Evolutionary conservation across 1,139 yeast genomes (phyloP).

Genomic region (Yamadazyma membranifaciens): DNA sequence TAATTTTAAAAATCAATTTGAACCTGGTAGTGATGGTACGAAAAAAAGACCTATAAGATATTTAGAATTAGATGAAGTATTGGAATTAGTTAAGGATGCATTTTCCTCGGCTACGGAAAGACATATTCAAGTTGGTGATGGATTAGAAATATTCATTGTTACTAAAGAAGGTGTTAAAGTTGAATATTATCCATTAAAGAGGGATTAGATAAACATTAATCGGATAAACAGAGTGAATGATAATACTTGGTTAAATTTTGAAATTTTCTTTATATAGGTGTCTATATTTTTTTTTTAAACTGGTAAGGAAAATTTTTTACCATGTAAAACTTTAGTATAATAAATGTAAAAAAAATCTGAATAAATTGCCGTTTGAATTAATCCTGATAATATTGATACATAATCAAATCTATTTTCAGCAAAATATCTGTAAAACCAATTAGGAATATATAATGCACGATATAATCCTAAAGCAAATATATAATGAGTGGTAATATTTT

Average conservation of each 20-base stretch:
- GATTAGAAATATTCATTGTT: slow-evolving; percentile 83
- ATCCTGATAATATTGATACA: slow-evolving; percentile 73
- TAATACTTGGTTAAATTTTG: neutral
- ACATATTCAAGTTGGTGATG: slow-evolving; percentile 98
- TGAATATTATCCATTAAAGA: slow-evolving; percentile 82
- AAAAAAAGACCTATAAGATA: slow-evolving; percentile 60
- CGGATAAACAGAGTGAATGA: neutral
- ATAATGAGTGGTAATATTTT: slow-evolving; percentile 84
- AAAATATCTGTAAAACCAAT: slow-evolving; percentile 88
- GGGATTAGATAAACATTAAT: slow-evolving; percentile 51
- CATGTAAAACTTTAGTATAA: slow-evolving; percentile 75
- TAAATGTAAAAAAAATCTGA: slow-evolving; percentile 95
- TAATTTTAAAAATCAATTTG: slow-evolving; percentile 86
- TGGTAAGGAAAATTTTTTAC: slow-evolving; percentile 78
- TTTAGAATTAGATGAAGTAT: slow-evolving; percentile 77
- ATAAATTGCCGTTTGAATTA: slow-evolving; percentile 81
- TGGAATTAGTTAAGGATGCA: slow-evolving; percentile 87
- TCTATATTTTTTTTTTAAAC: slow-evolving; percentile 32
- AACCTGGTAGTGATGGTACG: slow-evolving; percentile 71
- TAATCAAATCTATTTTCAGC: slow-evolving; percentile 68
- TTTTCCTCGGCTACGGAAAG: slow-evolving; percentile 96
- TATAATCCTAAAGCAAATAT: slow-evolving; percentile 90
- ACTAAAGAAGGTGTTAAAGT: slow-evolving; percentile 90
- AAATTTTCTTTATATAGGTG: neutral
- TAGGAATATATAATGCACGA: slow-evolving; percentile 85